Conservation (phyloP, 768 basidiomycete species). For the Termitomyces bulborhizus region DNA sequence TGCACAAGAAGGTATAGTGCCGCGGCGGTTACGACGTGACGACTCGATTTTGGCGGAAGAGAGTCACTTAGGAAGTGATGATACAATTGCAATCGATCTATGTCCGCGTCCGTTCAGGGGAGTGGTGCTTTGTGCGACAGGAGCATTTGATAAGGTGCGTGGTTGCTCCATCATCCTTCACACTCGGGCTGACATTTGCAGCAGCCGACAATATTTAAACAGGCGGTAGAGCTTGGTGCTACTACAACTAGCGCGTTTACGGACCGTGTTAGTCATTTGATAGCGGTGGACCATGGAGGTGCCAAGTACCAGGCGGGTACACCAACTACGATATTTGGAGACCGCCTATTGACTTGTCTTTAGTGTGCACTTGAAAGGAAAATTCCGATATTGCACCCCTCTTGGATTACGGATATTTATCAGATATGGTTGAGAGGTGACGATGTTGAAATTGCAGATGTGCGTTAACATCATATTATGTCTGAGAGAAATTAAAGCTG, state of each 20-base stretch:
- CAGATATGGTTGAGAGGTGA: constrained; percentile 74
- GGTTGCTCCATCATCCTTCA: background rate
- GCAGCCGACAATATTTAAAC: constrained; percentile 66
- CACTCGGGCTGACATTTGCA: background rate
- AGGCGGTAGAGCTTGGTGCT: constrained; percentile 81
- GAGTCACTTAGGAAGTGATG: constrained; percentile 42
- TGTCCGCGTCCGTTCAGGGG: constrained; percentile 66
- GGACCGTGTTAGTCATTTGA: constrained; percentile 80
- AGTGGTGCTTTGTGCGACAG: constrained; percentile 68
- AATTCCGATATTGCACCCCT: constrained; percentile 71
- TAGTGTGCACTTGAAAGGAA: constrained; percentile 81
- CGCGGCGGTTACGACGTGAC: constrained; percentile 18
- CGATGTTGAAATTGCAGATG: constrained; percentile 64
- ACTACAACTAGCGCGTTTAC: constrained; percentile 66
- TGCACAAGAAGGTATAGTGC: constrained; percentile 32
- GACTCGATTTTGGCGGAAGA: constrained; percentile 39
- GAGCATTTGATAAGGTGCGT: constrained; percentile 71
- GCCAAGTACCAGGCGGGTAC: constrained; percentile 70
- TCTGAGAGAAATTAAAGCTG: background rate
- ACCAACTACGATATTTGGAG: background rate
- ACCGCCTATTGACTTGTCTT: constrained; percentile 3
- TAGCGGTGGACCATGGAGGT: constrained; percentile 76
- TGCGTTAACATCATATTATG: constrained; percentile 22
- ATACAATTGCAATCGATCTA: constrained; percentile 36
- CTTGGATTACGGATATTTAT: constrained; percentile 74